phyloP scores from a whole-genome alignment of 129 eudicot genomes.

The Rutidosis leptorrhynchoides region DNA sequence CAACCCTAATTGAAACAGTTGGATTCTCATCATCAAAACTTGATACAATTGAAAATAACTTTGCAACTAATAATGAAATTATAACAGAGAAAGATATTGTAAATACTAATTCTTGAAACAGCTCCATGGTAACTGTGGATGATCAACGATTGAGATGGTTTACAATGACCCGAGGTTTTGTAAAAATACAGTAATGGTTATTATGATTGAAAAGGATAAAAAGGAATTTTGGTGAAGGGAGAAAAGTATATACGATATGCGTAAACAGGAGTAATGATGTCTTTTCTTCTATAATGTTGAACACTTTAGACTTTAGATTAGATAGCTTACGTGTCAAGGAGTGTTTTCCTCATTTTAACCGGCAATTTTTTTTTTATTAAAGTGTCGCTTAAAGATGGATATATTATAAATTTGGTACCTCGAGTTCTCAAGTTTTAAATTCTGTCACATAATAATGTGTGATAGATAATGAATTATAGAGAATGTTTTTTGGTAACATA shows the following conservation, averaged over 20 bases:
- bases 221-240: constrained; percentile 28
- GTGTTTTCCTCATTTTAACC: constrained; percentile 18
- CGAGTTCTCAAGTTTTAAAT: background rate
- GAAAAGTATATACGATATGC: constrained; percentile 44
- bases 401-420: background rate
- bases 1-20: constrained; percentile 13
- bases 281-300: constrained; percentile 7
- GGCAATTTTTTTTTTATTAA: constrained; percentile 6
- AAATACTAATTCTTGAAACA: constrained; percentile 43
- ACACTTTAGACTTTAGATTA: constrained; percentile 18
- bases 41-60: constrained; percentile 38
- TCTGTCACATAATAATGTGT: background rate
- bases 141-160: constrained; percentile 20
- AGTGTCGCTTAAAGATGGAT: background rate
- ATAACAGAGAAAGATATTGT: constrained; percentile 42
- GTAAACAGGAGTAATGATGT: constrained; percentile 6
- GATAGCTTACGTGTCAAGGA: constrained; percentile 19
- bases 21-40: constrained; percentile 24
- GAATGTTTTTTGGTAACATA: too few species aligned
- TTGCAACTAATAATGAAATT: constrained; percentile 37
- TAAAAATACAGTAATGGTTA: background rate
- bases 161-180: constrained; percentile 9
- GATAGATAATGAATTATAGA: too few species aligned
- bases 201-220: constrained; percentile 15
- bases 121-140: constrained; percentile 34